These are phyloP conservation scores for Gossypium thurberi DNA, from an alignment of 345 rosid species.

Conservation along the genomic window DNA sequence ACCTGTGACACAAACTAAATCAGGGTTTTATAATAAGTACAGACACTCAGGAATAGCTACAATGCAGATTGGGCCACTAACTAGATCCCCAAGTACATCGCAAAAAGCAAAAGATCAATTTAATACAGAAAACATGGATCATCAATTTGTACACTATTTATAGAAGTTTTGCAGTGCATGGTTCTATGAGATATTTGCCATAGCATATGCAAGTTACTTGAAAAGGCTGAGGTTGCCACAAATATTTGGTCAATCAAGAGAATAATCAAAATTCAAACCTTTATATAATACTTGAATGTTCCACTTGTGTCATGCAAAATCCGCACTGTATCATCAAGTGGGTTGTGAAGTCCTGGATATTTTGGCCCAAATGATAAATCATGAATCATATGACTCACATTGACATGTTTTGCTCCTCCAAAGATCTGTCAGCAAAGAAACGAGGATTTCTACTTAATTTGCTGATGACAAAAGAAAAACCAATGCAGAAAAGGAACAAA, in stretches of 20 bases:
- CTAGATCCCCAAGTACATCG: background rate
- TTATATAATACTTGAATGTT: constrained; percentile 90
- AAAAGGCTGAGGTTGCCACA: background rate
- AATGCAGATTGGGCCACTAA: background rate
- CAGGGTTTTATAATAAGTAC: no score
- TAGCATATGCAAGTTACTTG: background rate
- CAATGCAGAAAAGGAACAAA: background rate
- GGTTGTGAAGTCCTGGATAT: constrained; percentile 94
- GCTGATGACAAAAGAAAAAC: background rate
- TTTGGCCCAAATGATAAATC: constrained; percentile 93
- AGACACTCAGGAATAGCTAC: background rate
- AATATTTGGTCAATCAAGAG: constrained; percentile 8
- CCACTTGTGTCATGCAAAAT: constrained; percentile 72
- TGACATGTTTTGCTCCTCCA: constrained; percentile 75
- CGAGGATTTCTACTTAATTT: background rate
- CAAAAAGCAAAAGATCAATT: background rate
- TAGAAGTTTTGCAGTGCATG: background rate
- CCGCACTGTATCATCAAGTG: constrained; percentile 75
- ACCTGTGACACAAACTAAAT: no score
- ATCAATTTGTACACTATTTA: background rate
- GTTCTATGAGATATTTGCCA: background rate
- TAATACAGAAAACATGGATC: background rate
- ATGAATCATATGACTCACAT: constrained; percentile 83
- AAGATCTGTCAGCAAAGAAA: constrained; percentile 57
- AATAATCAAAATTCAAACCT: constrained; percentile 39